Base-by-base conservation (phyloP, 495 filamentous ascomycete genomes). In the Aspergillus sclerotiicarbonarius region DNA sequence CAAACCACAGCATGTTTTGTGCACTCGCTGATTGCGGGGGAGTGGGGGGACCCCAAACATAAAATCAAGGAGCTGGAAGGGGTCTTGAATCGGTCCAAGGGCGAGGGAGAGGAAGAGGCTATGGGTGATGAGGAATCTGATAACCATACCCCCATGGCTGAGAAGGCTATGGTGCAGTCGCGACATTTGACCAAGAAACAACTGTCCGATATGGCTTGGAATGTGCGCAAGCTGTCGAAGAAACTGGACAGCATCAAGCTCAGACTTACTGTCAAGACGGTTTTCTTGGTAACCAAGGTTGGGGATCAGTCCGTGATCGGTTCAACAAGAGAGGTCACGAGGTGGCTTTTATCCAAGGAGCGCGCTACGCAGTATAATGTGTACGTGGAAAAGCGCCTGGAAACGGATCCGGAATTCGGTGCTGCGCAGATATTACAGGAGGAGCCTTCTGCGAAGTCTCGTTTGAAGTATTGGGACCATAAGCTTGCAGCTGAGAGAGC, bases 141-240 rank as follows among this genome's bases (percentile, higher is more conserved):
- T 15, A 50, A 16, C 13, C 55, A 67, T n/a, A 62, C 67, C 30
- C 50, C 62, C 4, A 51, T 56, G 44, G 65, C 63, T 16, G 60
- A 63, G 60, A 64, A 71, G 18, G 64, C 65, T 7, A 66, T 75
- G 31, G 68, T 76, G 25, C 77, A 85, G 54, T 87, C 85, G 21
- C 69, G 86, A 13, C 82, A 94, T 32, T 78, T 98, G 60, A 97
- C 92, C 2, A 98, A 98, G 73, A 88, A 86, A 57, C 90, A 98
- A 70, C 78, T 98, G 33, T 89, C 87, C 1, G 94, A 98, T 59
- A 96, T 98, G 94, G 91, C 92, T 0, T 91, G 90, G 84, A 92
- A 92, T 20, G 92, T 98, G 54, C 82, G 94, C 30, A 91, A 96
- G 66, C 76, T 98, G 47, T 89, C 89, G 30, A 91, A 96, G 69